Conservation (phyloP, 352 stramenopile genomes). For the Peronospora farinosa region DNA sequence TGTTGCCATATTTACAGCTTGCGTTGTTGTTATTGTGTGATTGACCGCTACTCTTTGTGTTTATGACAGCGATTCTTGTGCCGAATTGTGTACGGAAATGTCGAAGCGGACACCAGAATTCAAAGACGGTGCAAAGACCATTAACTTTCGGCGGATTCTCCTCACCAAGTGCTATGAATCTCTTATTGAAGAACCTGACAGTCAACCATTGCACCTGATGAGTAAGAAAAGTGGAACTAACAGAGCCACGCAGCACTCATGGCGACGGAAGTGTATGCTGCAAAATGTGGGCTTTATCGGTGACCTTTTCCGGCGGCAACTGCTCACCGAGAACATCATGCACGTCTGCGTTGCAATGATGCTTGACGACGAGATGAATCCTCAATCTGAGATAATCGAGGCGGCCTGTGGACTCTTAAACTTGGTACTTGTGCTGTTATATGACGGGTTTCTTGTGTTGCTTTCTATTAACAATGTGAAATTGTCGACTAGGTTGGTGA, state of each 20-base stretch:
- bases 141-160: conserved; percentile 76
- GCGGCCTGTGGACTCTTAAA: conserved; percentile 58
- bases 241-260: conserved; percentile 41
- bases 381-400: conserved; percentile 56
- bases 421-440: conserved; percentile 29
- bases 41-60: background rate
- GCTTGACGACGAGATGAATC: conserved; percentile 66
- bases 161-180: conserved; percentile 78
- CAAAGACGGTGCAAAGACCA: conserved; percentile 77
- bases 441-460: background rate
- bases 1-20: background rate
- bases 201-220: conserved; percentile 10
- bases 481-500: conserved; percentile 49
- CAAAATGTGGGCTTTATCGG: conserved; percentile 64
- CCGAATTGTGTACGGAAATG: conserved; percentile 51
- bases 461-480: background rate
- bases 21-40: background rate
- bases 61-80: conserved; percentile 45
- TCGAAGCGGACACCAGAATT: conserved; percentile 70
- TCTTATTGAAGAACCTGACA: conserved; percentile 64
- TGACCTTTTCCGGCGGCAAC: conserved; percentile 71
- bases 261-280: conserved; percentile 71
- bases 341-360: conserved; percentile 82
- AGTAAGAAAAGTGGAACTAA: conserved; percentile 21
- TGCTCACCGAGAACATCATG: conserved; percentile 82